Percentiles rank a stretch among this genome's conserved stretches.
Evolutionary conservation across 208 protist genomes (phyloP).

Genomic region (Trypanosoma avium): DNA sequence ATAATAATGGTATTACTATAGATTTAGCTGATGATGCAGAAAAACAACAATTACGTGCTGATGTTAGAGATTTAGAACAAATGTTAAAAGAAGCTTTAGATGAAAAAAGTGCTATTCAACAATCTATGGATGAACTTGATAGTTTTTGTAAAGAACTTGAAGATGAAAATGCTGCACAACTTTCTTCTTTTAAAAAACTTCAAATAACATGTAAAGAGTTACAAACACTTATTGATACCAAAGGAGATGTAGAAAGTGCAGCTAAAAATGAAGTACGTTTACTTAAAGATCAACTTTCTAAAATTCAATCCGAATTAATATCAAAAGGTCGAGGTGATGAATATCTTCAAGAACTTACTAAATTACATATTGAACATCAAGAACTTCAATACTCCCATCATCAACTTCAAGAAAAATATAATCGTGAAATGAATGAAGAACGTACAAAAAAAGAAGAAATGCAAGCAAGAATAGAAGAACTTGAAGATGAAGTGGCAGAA

Average conservation of each 20-base stretch:
- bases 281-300: slow-evolving; percentile 49
- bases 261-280: slow-evolving; percentile 36
- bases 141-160: slow-evolving; percentile 63
- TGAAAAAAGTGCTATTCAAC: slow-evolving; percentile 38
- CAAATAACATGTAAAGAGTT: slow-evolving; percentile 35
- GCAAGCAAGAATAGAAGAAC: slow-evolving; percentile 37
- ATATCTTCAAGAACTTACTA: slow-evolving; percentile 59
- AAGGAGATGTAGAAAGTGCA: slow-evolving; percentile 29
- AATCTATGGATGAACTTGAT: slow-evolving; percentile 59
- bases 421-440: slow-evolving; percentile 12
- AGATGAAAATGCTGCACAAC: slow-evolving; percentile 42
- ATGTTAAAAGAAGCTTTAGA: slow-evolving; percentile 43
- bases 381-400: slow-evolving; percentile 50
- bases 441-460: slow-evolving; percentile 23
- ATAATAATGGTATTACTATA: not conserved
- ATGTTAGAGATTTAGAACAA: slow-evolving; percentile 30
- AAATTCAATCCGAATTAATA: slow-evolving; percentile 43
- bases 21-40: slow-evolving; percentile 28
- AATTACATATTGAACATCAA: slow-evolving; percentile 70
- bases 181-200: slow-evolving; percentile 36
- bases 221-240: slow-evolving; percentile 39
- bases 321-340: slow-evolving; percentile 53
- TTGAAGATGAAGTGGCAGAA: slow-evolving; percentile 66
- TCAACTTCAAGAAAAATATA: slow-evolving; percentile 42
- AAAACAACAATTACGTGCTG: slow-evolving; percentile 26